Evolutionary conservation across 192 early-diverging fungal species (phyloP).

Genomic region (Physocladia obscura): DNA sequence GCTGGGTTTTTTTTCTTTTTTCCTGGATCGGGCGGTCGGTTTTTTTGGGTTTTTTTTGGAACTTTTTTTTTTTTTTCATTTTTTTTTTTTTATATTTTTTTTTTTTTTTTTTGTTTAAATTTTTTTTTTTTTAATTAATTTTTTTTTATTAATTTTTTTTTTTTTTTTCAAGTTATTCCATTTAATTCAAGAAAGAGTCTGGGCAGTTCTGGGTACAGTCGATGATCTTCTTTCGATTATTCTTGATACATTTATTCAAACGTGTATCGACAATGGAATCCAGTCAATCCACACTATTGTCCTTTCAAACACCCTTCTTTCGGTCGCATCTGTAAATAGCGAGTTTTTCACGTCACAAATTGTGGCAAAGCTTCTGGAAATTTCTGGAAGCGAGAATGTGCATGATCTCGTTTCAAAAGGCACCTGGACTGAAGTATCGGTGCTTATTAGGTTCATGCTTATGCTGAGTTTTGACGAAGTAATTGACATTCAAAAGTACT

Average conservation of each 20-base stretch:
- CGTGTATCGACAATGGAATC: slow-evolving; percentile 76
- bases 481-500: slow-evolving; percentile 68
- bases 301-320: slow-evolving; percentile 82
- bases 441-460: slow-evolving; percentile 82
- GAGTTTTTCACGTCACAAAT: slow-evolving; percentile 72
- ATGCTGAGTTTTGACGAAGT: slow-evolving; percentile 84
- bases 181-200: slow-evolving; percentile 81
- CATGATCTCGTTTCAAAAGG: slow-evolving; percentile 75
- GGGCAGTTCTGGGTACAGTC: slow-evolving; percentile 74
- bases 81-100: not conserved
- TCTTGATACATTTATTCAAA: slow-evolving; percentile 77
- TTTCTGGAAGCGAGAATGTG: slow-evolving; percentile 2
- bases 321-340: slow-evolving; percentile 74
- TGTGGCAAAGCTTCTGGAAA: slow-evolving; percentile 50
- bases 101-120: not conserved
- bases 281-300: slow-evolving; percentile 76
- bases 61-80: not conserved
- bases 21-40: no score
- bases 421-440: slow-evolving; percentile 88
- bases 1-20: no score
- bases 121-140: slow-evolving; percentile 26
- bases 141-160: slow-evolving; percentile 16
- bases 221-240: slow-evolving; percentile 80
- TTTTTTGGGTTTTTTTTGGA: not conserved
- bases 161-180: slow-evolving; percentile 72